These are phyloP conservation scores for Letharia columbiana DNA, from an alignment of 495 filamentous ascomycete species.

Conservation along the genomic window DNA sequence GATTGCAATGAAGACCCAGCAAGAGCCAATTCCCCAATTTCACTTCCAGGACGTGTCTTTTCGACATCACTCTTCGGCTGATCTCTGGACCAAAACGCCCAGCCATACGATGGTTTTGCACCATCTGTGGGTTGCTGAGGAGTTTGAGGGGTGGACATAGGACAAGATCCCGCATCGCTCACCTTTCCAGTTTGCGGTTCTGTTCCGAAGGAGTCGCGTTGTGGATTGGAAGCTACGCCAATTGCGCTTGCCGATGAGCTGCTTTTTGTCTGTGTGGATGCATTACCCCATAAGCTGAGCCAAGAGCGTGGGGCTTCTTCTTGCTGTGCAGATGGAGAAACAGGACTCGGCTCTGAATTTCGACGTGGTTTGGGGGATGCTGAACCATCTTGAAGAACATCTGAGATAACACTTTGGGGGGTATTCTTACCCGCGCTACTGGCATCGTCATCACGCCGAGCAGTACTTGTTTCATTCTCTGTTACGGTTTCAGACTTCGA, in stretches of 20 bases:
- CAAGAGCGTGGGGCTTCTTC: slow-evolving; percentile 35
- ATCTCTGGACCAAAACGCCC: slow-evolving; percentile 81
- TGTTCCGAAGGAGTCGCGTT: too few relatives aligned
- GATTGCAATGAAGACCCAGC: slow-evolving; percentile 56
- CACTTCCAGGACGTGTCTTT: slow-evolving; percentile 28
- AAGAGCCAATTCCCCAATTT: slow-evolving; percentile 61
- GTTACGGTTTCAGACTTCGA: slow-evolving; percentile 13
- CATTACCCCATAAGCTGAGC: slow-evolving; percentile 43
- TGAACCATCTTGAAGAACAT: slow-evolving; percentile 7
- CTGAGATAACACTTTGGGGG: not conserved
- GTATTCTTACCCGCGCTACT: not conserved
- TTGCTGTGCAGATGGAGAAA: slow-evolving; percentile 14
- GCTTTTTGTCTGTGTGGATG: not conserved
- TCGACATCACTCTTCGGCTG: slow-evolving; percentile 36
- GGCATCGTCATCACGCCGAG: not conserved
- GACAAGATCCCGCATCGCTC: not conserved
- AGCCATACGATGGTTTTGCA: slow-evolving; percentile 52
- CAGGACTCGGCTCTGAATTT: slow-evolving; percentile 19
- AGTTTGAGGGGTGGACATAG: not conserved
- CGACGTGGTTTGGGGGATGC: slow-evolving; percentile 21
- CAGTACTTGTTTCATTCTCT: not conserved
- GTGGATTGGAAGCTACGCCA: not conserved
- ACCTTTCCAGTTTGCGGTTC: not conserved
- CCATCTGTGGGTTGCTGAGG: slow-evolving; percentile 12
- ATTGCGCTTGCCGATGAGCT: not conserved